Evolutionary conservation across 495 filamentous ascomycete species (phyloP).

Genomic region (Penicillium mononematosum): DNA sequence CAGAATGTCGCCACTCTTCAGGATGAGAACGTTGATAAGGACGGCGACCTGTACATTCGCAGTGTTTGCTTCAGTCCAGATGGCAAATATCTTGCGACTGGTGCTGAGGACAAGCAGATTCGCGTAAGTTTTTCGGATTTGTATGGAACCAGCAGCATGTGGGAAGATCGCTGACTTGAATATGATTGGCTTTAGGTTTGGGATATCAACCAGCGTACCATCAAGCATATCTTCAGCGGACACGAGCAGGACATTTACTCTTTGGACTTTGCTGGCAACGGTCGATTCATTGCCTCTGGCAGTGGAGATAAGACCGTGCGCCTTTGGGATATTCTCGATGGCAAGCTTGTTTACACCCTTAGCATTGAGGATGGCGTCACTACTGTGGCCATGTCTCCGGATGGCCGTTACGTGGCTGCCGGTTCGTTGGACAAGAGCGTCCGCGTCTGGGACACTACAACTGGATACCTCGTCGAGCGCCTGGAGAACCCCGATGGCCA

Average conservation of each 20-base stretch:
- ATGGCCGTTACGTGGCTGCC: slow-evolving; percentile 80
- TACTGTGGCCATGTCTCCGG: slow-evolving; percentile 88
- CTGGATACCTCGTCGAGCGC: slow-evolving; percentile 77
- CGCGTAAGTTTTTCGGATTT: slow-evolving; percentile 55
- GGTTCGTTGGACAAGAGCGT: slow-evolving; percentile 90
- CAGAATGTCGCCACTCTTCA: slow-evolving; percentile 76
- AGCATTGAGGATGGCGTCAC: slow-evolving; percentile 89
- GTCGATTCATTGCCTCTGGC: slow-evolving; percentile 83
- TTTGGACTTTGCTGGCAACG: slow-evolving; percentile 85
- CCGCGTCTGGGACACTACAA: slow-evolving; percentile 80
- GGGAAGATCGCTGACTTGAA: slow-evolving; percentile 5
- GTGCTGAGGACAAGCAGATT: slow-evolving; percentile 89
- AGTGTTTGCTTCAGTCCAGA: slow-evolving; percentile 94
- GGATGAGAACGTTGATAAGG: slow-evolving; percentile 79
- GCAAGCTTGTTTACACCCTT: slow-evolving; percentile 69
- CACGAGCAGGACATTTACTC: slow-evolving; percentile 95
- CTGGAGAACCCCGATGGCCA: slow-evolving; percentile 84
- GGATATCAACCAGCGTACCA: slow-evolving; percentile 74
- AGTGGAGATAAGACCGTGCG: slow-evolving; percentile 86
- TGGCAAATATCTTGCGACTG: slow-evolving; percentile 83
- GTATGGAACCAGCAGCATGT: background rate
- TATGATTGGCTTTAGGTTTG: slow-evolving; percentile 62
- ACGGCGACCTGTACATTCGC: slow-evolving; percentile 83
- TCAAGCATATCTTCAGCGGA: slow-evolving; percentile 77
- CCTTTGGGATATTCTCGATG: slow-evolving; percentile 82